Conservation (phyloP, 495 filamentous ascomycete species). For the Podospora tetraspora region DNA sequence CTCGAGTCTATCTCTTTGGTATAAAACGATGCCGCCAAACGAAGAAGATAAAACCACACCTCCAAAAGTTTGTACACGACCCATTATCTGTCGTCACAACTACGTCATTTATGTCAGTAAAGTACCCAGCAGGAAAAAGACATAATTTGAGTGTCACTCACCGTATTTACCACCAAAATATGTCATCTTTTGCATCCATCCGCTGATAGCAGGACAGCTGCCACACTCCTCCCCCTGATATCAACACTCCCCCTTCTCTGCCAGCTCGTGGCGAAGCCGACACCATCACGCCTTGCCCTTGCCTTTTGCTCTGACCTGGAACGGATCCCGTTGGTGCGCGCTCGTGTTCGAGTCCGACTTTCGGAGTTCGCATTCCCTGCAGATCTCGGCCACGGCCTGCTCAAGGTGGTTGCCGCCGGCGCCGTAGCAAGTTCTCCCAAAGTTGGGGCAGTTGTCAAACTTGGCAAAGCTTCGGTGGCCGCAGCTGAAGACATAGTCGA, state of each 20-base stretch:
- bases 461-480: slow-evolving; percentile 23
- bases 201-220: not conserved
- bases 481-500: slow-evolving; percentile 28
- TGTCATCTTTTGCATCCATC: not conserved
- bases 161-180: not conserved
- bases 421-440: slow-evolving; percentile 23
- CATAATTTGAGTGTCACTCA: not conserved
- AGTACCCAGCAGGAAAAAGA: not conserved
- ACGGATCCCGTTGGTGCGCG: slow-evolving; percentile 28
- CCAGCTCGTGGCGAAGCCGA: not conserved
- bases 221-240: not conserved
- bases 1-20: not conserved
- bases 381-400: slow-evolving; percentile 13
- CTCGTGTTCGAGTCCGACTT: slow-evolving; percentile 13
- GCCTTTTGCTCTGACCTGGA: slow-evolving; percentile 25
- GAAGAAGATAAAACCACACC: not conserved
- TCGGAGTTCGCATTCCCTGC: slow-evolving; percentile 15
- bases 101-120: not conserved
- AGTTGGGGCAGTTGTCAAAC: slow-evolving; percentile 24
- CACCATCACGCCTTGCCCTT: not conserved
- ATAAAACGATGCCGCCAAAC: not conserved
- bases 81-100: not conserved
- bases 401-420: slow-evolving; percentile 19
- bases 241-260: not conserved
- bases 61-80: not conserved